Evolutionary conservation across 192 early-diverging fungal genomes (phyloP).

Genomic region (Backusella westeae): DNA sequence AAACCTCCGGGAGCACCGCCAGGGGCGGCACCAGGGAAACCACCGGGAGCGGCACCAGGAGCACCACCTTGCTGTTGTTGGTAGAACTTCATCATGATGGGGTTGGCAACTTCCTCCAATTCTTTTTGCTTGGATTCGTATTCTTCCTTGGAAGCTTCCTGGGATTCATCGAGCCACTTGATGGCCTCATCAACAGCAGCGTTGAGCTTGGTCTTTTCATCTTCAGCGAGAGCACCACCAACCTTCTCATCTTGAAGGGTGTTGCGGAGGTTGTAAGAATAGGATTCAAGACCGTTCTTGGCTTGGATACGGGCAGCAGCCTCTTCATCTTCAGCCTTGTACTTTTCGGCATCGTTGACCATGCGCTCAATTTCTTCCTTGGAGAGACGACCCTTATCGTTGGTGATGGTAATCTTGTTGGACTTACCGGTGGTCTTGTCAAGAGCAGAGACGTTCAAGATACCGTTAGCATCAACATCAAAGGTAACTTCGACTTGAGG

Average conservation of each 20-base stretch:
- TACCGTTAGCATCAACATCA: constrained; percentile 97
- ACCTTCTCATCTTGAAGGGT: constrained; percentile 86
- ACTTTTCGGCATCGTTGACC: constrained; percentile 88
- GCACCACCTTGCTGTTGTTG: constrained; percentile 77
- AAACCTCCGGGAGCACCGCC: constrained; percentile 78
- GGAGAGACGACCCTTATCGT: constrained; percentile 90
- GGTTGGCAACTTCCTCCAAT: constrained; percentile 91
- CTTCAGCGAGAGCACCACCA: constrained; percentile 73
- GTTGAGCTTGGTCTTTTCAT: constrained; percentile 87
- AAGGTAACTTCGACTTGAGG: constrained; percentile 97
- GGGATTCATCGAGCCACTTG: constrained; percentile 91
- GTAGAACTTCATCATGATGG: constrained; percentile 98
- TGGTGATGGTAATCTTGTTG: constrained; percentile 99
- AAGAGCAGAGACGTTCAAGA: constrained; percentile 90
- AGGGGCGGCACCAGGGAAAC: constrained; percentile 64
- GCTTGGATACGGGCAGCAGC: constrained; percentile 88
- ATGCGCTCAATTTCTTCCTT: constrained; percentile 55
- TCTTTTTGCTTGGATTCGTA: constrained; percentile 94
- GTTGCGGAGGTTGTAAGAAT: constrained; percentile 98
- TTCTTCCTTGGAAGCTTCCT: constrained; percentile 98
- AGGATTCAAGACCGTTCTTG: constrained; percentile 96
- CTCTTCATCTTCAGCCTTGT: constrained; percentile 89
- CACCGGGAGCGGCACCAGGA: constrained; percentile 74
- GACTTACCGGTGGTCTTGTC: constrained; percentile 94
- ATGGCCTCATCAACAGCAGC: constrained; percentile 87